Conservation (phyloP, 202 grass and related monocot genomes). For the Bolboschoenoplectus hybrid region DNA sequence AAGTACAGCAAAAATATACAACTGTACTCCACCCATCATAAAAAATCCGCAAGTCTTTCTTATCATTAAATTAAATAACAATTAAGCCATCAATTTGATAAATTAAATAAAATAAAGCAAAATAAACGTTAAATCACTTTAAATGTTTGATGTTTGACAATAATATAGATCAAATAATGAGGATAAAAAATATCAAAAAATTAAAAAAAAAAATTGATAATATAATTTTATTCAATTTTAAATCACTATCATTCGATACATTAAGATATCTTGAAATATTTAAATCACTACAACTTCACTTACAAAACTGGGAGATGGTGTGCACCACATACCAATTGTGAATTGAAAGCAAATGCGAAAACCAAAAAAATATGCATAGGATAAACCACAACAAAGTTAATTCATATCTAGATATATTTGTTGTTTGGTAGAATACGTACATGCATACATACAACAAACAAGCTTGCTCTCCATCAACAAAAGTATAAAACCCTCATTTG, state of each 20-base stretch:
- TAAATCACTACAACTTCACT: too few relatives aligned
- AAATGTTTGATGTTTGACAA: too few relatives aligned
- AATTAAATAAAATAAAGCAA: too few relatives aligned
- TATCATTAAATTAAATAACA: background rate
- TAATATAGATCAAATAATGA: too few relatives aligned
- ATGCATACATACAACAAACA: conserved; percentile 11
- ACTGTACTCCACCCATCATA: background rate
- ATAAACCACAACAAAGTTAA: conserved; percentile 6
- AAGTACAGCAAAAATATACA: background rate
- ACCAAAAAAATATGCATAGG: background rate
- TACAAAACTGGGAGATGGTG: background rate
- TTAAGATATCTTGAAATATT: too few relatives aligned
- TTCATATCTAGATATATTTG: background rate
- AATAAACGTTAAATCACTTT: too few relatives aligned
- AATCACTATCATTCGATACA: too few relatives aligned
- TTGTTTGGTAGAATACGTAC: background rate
- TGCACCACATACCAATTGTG: background rate
- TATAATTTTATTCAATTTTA: too few relatives aligned
- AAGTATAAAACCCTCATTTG: background rate
- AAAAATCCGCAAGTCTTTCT: background rate
- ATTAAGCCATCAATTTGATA: too few relatives aligned
- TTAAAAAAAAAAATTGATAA: too few relatives aligned
- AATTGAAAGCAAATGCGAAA: background rate
- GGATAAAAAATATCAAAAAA: too few relatives aligned
- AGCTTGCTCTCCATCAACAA: background rate